Base-by-base conservation (phyloP, 306 rosid species). In the Mimosa pudica region DNA sequence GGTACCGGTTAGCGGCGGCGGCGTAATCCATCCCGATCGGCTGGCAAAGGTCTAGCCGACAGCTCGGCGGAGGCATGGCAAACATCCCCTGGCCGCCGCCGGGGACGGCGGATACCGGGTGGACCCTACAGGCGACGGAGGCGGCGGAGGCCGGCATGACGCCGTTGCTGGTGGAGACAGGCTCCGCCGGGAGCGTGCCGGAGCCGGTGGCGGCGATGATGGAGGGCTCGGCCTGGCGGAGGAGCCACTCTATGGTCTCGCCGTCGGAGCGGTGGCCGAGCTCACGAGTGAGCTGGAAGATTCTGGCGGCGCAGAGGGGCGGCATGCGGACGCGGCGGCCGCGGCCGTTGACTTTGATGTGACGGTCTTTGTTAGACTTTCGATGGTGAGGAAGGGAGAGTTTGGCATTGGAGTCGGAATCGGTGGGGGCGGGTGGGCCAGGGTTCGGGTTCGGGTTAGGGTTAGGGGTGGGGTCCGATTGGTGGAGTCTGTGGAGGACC, bases 191-290 rank as follows among this genome's bases (percentile, higher is more conserved):
- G 71, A 85, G 77, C 0, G 94, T 91, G 2, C 98, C 98, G 14
- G 92, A 36, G 1, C 98, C 98, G 0, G 98, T 95, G 77, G 92
- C 96, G 9, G 97, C 92, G 33, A 92, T 84, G 65, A 95, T 92
- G 17, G 98, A 89, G 10, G 94, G 90, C 71, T 95, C 98, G 4
- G 98, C 97, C 33, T 92, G 91, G 12, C 96, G 94, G 64, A 94
- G 93, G 12, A 94, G 92, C 98, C 98, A 94, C 89, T 94, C 94
- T 62, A 94, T 92, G 11, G 97, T 94, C 85, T 94, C 95, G 33
- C 97, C 98, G 83, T 95, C 98, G 81, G 98, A 92, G 32, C 98
- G 97, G 85, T 95, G 98, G 52, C 98, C 94, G 11, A 95, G 92
- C 82, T 95, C 98, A 17, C 98, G 91, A 0, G 98, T 92, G 13